Evolutionary conservation across 805 yeast genomes (phyloP), one percentile per base, ranked within the genome.

Genomic region (Crinitomyces ghanaensis): DNA sequence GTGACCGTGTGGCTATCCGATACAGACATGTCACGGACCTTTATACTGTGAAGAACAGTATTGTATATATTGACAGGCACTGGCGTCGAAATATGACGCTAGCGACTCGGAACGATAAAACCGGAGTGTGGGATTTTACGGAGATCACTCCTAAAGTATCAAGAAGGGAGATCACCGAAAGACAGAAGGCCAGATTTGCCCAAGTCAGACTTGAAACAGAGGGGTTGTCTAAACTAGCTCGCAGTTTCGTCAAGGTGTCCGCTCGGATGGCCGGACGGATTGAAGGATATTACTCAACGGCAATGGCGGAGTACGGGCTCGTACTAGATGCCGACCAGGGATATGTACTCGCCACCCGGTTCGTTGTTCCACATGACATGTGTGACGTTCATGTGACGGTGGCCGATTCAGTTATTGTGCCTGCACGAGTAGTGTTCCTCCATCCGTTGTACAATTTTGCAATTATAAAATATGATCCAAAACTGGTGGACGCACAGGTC

Each of bases 401-500:
- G 50, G 94, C 95, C 3, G 95, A 86, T 42, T 78, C 93, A 1
- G 71, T 82, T 15, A 72, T 77, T 42, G 68, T 85, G 9, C 83
- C 93, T 0, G 95, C 78, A 1, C 65, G 73, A 41, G 91, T 85
- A 17, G 74, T 74, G 15, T 86, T 84, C 46, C 60, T 83, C 48
- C 95, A 85, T 51, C 95, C 96, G 21, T 72, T 82, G 23, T 82
- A 78, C 45, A 85, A 85, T 45, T 85, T 79, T 54, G 85, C 93
- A 1, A 72, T 85, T 36, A 64, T 86, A 17, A 72, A 81, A 52
- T 86, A 83, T 53, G 93, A 86, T 51, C 84, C 95, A 6, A 48
- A 62, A 4, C 58, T 83, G 32, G 77, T 86, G 11, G 53, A 68
- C 15, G 86, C 93, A 2, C 79, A 78, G 26, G 71, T 83, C 6